Conservation (phyloP, 108 stramenopile species). For the Cyclotella distinguenda region DNA sequence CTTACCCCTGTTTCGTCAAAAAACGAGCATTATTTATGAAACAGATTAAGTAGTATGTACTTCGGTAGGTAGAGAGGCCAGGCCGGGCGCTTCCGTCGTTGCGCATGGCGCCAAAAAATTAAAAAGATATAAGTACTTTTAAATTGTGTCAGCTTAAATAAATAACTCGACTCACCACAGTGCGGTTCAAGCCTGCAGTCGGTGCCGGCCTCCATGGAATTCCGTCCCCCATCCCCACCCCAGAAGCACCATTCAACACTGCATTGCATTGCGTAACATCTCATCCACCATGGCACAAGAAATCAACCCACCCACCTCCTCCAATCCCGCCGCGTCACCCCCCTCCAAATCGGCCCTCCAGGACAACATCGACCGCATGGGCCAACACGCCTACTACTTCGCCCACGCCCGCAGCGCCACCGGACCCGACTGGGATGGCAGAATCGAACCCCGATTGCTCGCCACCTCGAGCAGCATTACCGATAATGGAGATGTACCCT, state of each 20-base stretch:
- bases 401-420: slow-evolving; percentile 71
- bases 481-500: background rate
- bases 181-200: too few species aligned
- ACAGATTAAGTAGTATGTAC: too few species aligned
- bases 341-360: slow-evolving; percentile 57
- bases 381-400: slow-evolving; percentile 84
- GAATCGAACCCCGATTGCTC: slow-evolving; percentile 68
- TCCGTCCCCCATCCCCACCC: background rate
- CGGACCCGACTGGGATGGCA: slow-evolving; percentile 73
- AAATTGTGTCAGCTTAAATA: too few species aligned
- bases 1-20: too few species aligned
- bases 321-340: slow-evolving; percentile 8
- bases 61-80: too few species aligned
- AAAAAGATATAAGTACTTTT: too few species aligned
- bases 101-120: too few species aligned
- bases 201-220: too few species aligned
- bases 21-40: too few species aligned
- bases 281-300: slow-evolving; percentile 7
- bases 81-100: too few species aligned
- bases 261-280: background rate
- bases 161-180: too few species aligned
- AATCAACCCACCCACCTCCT: background rate
- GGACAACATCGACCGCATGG: slow-evolving; percentile 76
- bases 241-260: background rate
- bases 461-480: slow-evolving; percentile 9